Conservation (phyloP, 1,284 basidiomycete genomes). For the Cutaneotrichosporon cutaneum region DNA sequence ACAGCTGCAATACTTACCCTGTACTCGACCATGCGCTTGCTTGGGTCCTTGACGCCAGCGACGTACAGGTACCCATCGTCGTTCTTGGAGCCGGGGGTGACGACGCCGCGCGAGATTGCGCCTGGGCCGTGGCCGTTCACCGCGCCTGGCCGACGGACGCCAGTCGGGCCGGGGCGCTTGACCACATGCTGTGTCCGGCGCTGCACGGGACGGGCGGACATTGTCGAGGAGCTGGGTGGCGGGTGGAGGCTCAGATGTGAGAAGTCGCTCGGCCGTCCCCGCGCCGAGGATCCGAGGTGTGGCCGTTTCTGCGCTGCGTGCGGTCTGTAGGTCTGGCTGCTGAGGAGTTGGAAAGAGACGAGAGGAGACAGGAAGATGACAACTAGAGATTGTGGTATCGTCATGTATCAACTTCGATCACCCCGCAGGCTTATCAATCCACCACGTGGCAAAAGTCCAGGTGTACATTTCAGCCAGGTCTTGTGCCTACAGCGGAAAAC, state of each 20-base stretch:
- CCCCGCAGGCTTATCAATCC: conserved; percentile 3
- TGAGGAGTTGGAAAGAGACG: neutral
- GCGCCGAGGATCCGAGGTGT: neutral
- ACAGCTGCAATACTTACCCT: conserved; percentile 31
- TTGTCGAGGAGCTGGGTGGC: neutral
- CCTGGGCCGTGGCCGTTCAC: conserved; percentile 8
- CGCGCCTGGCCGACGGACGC: neutral
- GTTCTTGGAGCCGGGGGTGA: conserved; percentile 15
- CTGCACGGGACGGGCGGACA: conserved; percentile 6
- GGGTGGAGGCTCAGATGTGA: neutral
- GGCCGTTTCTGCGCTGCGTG: neutral
- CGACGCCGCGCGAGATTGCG: conserved; percentile 15
- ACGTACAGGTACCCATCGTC: conserved; percentile 48
- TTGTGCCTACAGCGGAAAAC: neutral
- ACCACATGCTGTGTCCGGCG: conserved; percentile 10
- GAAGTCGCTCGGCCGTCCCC: neutral
- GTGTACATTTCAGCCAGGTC: neutral
- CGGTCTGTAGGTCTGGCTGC: too few relatives aligned
- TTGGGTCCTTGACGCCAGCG: conserved; percentile 46
- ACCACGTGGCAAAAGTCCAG: neutral
- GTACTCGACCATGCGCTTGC: conserved; percentile 47
- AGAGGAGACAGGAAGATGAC: neutral
- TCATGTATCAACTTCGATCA: neutral
- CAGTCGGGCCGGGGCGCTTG: conserved; percentile 17
- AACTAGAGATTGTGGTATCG: neutral